A percentile compares a stretch with the other conserved stretches of the same genome.
Conservation (phyloP, 1,284 basidiomycete species). For the Ustilago shanxiensis region DNA sequence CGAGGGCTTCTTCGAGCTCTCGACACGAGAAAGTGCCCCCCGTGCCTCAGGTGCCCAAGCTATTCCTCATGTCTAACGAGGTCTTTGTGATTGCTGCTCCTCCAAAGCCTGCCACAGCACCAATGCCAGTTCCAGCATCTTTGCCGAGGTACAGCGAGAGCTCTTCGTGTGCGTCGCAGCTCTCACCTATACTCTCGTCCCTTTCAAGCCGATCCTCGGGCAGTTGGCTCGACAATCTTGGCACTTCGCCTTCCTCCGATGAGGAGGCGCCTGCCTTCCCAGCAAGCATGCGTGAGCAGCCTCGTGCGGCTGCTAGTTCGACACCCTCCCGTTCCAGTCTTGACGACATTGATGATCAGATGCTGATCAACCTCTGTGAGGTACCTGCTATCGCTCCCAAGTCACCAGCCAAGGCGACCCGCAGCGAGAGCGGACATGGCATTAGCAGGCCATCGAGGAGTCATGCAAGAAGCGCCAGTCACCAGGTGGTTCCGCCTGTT, state of each 20-base stretch:
- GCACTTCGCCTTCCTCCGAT: not conserved
- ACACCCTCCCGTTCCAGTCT: constrained; percentile 25
- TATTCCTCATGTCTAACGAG: constrained; percentile 25
- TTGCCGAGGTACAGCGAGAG: constrained; percentile 14
- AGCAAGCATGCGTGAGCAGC: not conserved
- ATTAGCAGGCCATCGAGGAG: not conserved
- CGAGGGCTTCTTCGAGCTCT: not conserved
- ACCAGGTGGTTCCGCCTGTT: not conserved
- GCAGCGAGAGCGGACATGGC: constrained; percentile 3
- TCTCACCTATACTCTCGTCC: not conserved
- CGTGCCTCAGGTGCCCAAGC: constrained; percentile 20
- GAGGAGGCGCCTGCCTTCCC: constrained; percentile 17
- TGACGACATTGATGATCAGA: constrained; percentile 38
- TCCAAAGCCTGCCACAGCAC: not conserved
- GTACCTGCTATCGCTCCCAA: not conserved
- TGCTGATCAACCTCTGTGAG: constrained; percentile 36
- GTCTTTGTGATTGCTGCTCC: constrained; percentile 27
- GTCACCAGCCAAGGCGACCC: not conserved
- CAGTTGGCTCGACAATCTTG: constrained; percentile 26
- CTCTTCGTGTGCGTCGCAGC: constrained; percentile 2
- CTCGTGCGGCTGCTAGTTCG: not conserved
- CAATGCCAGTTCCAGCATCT: not conserved
- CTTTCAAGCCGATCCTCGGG: constrained; percentile 5
- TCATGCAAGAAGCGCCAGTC: constrained; percentile 8
- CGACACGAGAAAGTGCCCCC: constrained; percentile 7